A percentile compares a stretch with the other conserved stretches of the same genome.
Conservation (phyloP, 495 filamentous ascomycete genomes). For the Neurospora sp. region DNA sequence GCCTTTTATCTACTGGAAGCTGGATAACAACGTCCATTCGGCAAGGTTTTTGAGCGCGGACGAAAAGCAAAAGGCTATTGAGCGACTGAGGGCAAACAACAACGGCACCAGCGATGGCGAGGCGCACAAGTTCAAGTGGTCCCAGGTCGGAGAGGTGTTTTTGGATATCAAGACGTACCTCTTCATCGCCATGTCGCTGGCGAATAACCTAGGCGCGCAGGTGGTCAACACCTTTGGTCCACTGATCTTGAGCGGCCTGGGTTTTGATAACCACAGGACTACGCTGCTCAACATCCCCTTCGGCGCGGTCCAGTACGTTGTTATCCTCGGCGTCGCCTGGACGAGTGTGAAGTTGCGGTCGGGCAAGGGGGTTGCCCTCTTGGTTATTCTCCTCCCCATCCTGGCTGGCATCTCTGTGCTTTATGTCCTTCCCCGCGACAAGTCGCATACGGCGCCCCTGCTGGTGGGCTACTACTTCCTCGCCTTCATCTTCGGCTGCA, state of each 20-base stretch:
- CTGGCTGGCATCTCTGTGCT: slow-evolving; percentile 47
- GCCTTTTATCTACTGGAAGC: slow-evolving; percentile 37
- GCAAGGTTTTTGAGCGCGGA: slow-evolving; percentile 43
- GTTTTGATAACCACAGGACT: slow-evolving; percentile 47
- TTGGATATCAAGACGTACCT: slow-evolving; percentile 40
- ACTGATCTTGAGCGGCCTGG: slow-evolving; percentile 50
- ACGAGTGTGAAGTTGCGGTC: slow-evolving; percentile 39
- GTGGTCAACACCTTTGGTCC: slow-evolving; percentile 53
- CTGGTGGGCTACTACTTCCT: slow-evolving; percentile 54
- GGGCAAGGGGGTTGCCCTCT: slow-evolving; percentile 34
- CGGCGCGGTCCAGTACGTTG: slow-evolving; percentile 45
- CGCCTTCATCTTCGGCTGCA: slow-evolving; percentile 48
- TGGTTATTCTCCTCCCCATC: slow-evolving; percentile 46
- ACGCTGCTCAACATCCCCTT: slow-evolving; percentile 58
- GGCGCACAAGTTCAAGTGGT: slow-evolving; percentile 34
- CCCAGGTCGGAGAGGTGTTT: slow-evolving; percentile 31
- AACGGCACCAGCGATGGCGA: slow-evolving; percentile 38
- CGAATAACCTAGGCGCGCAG: slow-evolving; percentile 51
- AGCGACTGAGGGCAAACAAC: slow-evolving; percentile 42
- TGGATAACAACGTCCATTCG: slow-evolving; percentile 42
- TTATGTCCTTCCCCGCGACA: slow-evolving; percentile 39
- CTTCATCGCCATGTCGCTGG: slow-evolving; percentile 40
- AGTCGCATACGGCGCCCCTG: slow-evolving; percentile 29
- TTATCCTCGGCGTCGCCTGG: slow-evolving; percentile 47
- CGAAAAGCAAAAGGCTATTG: slow-evolving; percentile 36